Evolutionary conservation across 139 green algal species (phyloP).

Genomic region (Chlamydomonas applanata): DNA sequence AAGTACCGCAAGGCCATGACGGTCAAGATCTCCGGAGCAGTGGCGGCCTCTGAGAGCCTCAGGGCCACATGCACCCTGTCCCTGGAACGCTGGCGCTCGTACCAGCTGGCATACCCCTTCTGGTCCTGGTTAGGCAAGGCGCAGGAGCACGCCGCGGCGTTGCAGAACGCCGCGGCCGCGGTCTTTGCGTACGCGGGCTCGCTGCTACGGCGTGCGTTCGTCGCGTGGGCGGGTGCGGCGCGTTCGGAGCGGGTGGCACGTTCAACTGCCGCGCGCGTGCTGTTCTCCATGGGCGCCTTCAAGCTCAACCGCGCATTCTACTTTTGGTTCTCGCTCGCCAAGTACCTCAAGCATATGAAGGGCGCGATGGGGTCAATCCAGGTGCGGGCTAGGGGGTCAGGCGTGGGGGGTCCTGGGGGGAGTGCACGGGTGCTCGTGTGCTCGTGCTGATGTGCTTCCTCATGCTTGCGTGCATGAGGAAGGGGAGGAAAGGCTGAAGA

Average conservation of each 20-base stretch:
- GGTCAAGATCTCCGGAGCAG: not conserved
- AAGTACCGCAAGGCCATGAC: not conserved
- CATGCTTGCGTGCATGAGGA: no score
- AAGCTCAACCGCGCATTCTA: slow-evolving; percentile 13
- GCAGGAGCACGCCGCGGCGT: slow-evolving; percentile 4
- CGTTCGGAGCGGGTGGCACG: not conserved
- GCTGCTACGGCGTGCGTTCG: slow-evolving; percentile 25
- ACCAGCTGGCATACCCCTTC: slow-evolving; percentile 33
- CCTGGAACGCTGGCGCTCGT: slow-evolving; percentile 20
- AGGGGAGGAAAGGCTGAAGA: no score
- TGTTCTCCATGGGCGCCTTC: slow-evolving; percentile 17
- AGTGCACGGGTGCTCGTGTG: no score
- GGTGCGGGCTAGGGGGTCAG: slow-evolving; percentile 1
- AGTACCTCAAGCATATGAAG: slow-evolving; percentile 25
- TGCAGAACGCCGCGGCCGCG: not conserved
- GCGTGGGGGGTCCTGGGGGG: not conserved
- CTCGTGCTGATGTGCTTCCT: no score
- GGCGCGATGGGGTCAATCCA: slow-evolving; percentile 16
- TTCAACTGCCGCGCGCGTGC: not conserved
- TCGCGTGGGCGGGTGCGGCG: slow-evolving; percentile 13
- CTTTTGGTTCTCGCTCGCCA: slow-evolving; percentile 24
- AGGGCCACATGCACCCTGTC: not conserved
- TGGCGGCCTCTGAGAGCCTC: not conserved
- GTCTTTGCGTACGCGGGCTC: slow-evolving; percentile 19
- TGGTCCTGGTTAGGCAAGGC: slow-evolving; percentile 39